Conservation (phyloP, 176 grass and related monocot genomes). For the Avena eriantha region DNA sequence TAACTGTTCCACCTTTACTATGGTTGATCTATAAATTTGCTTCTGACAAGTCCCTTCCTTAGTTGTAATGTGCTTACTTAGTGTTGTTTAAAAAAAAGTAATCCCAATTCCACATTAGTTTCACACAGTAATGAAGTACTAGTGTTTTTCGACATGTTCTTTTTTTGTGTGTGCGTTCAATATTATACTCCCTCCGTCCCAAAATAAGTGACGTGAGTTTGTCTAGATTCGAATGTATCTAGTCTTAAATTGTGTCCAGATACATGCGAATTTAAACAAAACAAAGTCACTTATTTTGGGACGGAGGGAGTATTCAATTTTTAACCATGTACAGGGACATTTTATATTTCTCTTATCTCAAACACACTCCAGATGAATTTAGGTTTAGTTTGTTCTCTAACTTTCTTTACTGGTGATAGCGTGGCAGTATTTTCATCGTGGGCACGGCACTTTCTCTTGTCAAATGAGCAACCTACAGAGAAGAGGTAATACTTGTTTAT, state of each 20-base stretch:
- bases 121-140: not conserved
- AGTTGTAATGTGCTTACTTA: not conserved
- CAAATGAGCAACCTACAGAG: constrained; percentile 50
- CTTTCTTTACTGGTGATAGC: constrained; percentile 43
- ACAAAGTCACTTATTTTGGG: no score
- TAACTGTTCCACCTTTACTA: not conserved
- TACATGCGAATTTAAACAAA: no score
- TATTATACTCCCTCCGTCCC: no score
- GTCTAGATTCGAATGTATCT: no score
- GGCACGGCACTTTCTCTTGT: constrained; percentile 56
- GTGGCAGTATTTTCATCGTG: constrained; percentile 88
- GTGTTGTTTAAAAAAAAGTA: not conserved
- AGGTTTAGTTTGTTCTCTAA: constrained; percentile 11
- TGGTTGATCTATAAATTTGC: not conserved
- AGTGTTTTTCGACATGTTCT: not conserved
- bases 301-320: no score
- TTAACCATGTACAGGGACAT: not conserved
- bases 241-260: no score
- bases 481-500: constrained; percentile 60
- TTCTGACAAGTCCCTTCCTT: not conserved
- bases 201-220: no score
- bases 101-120: not conserved
- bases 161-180: not conserved
- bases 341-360: not conserved
- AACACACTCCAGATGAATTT: constrained; percentile 6